Base-by-base conservation (phyloP, 2,329 filamentous ascomycete genomes). In the Alternaria arbusti region DNA sequence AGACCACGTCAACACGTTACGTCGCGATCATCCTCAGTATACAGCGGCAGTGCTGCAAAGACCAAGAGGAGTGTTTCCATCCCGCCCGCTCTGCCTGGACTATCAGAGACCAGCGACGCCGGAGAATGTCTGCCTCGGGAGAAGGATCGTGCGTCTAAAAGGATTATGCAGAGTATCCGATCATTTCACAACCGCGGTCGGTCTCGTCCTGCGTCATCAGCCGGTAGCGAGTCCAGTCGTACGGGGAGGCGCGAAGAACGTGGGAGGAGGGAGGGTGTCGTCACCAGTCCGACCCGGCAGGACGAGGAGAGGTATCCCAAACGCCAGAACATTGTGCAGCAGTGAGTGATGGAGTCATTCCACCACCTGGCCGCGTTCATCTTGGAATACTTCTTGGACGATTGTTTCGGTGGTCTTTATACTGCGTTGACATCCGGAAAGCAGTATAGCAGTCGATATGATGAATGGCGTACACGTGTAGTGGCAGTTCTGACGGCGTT, bases 281-380 rank as follows among this genome's bases (percentile, higher is more conserved):
- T 44, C 52, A 22, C 25, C 26, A 8, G 32, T 40, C 23, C 32
- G 9, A 26, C 32, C 0, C 32, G 32, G 5, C 6, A 43, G 0
- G 47, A 51, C n/a, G 22, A 40, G 50, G 20, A 15, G 32, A 15
- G 32, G 2, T 43, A 54, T 54, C 51, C 51, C 8, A 44, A 44
- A 26, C 20, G 51, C n/a, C 30, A 43, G 51, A 54, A 54, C 23
- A 43, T 54, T 15, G 22, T 43, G 20, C 32, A 43, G 22, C 22
- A 26, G 32, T 54, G 22, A 54, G 23, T 15, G 5, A 43, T 40
- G 11, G 51, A 17, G 0, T 13, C 3, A 3, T 51, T 12, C 30
- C 28, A 12, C 17, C 1, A 10, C 12, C 20, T 22, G 28, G 5
- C n/a, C 32, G 32, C 15, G 3, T 17, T n/a, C n/a, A 12, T 40